Percentiles rank a stretch among this genome's conserved stretches.
These are phyloP conservation scores for Daldinia decipiens DNA, from an alignment of 495 filamentous ascomycete species.

Conservation along the genomic window DNA sequence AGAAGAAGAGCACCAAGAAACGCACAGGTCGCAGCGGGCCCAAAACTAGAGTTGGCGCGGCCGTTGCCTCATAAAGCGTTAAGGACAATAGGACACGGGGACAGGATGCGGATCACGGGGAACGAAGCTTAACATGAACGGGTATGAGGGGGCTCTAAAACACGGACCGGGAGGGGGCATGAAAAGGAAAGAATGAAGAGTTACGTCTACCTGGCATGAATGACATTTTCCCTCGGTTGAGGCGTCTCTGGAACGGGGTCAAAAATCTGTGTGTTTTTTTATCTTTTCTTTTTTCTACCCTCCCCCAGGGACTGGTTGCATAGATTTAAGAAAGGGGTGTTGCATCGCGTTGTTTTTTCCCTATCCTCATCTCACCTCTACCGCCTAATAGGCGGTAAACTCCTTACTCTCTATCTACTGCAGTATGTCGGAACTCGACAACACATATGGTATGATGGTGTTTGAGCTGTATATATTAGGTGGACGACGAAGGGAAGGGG, in stretches of 20 bases:
- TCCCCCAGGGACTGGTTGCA: slow-evolving; percentile 17
- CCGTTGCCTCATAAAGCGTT: slow-evolving; percentile 12
- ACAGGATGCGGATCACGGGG: slow-evolving; percentile 18
- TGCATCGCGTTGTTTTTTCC: slow-evolving; percentile 26
- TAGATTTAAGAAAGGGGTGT: slow-evolving; percentile 22
- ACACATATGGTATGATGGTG: neutral
- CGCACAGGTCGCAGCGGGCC: slow-evolving; percentile 72
- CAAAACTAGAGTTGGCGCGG: slow-evolving; percentile 68
- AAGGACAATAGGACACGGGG: neutral
- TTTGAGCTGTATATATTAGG: slow-evolving; percentile 3
- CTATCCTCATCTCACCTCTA: neutral
- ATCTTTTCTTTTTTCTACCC: neutral
- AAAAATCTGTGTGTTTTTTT: slow-evolving; percentile 19
- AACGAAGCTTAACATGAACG: slow-evolving; percentile 13
- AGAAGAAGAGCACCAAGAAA: slow-evolving; percentile 75
- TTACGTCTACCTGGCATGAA: slow-evolving; percentile 8
- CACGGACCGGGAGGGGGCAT: slow-evolving; percentile 9
- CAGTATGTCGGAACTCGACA: neutral
- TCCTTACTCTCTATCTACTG: neutral
- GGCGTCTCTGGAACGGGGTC: slow-evolving; percentile 22
- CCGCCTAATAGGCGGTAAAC: neutral
- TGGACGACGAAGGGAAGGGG: neutral
- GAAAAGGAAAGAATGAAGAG: slow-evolving; percentile 17
- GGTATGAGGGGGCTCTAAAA: slow-evolving; percentile 5
- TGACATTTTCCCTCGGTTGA: slow-evolving; percentile 12